phyloP scores from a whole-genome alignment of 2,329 filamentous ascomycete species.

The Sordariomycetes sp. region DNA sequence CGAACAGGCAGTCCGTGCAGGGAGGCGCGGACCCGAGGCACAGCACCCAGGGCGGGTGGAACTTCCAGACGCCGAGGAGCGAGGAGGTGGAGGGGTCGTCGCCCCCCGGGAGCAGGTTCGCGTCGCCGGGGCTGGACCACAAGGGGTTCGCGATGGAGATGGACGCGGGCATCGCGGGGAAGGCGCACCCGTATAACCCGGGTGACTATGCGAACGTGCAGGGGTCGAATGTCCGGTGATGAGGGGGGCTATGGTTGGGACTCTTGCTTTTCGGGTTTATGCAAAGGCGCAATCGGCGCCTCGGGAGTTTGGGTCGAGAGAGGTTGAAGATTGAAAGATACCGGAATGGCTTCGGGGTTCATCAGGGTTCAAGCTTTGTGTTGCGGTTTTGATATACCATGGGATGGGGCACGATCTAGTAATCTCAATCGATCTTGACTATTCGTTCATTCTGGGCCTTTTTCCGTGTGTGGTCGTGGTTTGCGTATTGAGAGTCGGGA shows the following conservation, averaged over 20 bases:
- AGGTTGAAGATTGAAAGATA: no score
- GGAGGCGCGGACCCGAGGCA: slow-evolving; percentile 4
- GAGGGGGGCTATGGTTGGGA: neutral
- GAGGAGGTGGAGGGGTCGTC: neutral
- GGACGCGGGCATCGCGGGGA: slow-evolving; percentile 7
- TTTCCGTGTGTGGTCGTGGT: no score
- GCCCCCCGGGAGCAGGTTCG: slow-evolving; percentile 16
- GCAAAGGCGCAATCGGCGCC: no score
- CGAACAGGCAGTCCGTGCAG: slow-evolving; percentile 8
- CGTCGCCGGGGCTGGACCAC: slow-evolving; percentile 27
- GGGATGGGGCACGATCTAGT: no score
- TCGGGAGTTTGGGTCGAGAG: no score
- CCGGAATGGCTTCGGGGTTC: no score
- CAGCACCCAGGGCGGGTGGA: slow-evolving; percentile 15
- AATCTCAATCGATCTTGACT: no score
- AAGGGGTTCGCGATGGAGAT: slow-evolving; percentile 31
- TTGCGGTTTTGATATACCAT: no score
- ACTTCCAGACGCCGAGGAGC: slow-evolving; percentile 6
- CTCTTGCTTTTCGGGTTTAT: neutral
- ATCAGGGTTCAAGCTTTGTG: no score
- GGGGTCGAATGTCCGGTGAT: neutral
- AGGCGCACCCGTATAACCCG: slow-evolving; percentile 25
- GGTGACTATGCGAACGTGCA: slow-evolving; percentile 21
- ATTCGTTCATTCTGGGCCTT: no score
- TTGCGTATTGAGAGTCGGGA: no score